phyloP scores from a whole-genome alignment of 345 rosid species.

The Populus davidiana region DNA sequence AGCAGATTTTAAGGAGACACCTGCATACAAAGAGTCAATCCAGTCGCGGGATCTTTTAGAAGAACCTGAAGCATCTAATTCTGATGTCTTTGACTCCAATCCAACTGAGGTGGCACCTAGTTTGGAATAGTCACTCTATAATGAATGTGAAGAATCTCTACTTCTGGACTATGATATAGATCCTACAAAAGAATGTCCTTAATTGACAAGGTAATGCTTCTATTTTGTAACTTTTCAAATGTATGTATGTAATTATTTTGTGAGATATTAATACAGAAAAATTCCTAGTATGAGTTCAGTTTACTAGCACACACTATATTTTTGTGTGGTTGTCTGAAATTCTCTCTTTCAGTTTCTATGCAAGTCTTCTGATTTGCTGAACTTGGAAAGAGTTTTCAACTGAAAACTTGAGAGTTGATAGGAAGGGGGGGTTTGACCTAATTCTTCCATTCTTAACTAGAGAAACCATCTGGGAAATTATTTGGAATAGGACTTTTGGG shows the following conservation, averaged over 20 bases:
- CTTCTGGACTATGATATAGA: conserved; percentile 2
- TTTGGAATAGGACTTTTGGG: not conserved
- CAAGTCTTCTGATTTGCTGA: not conserved
- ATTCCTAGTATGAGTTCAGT: conserved; percentile 1
- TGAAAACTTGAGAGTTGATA: not conserved
- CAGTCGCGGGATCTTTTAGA: conserved; percentile 71
- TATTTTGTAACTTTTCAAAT: conserved; percentile 8
- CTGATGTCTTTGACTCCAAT: conserved; percentile 88
- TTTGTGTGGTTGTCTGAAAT: no score
- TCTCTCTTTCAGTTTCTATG: not conserved
- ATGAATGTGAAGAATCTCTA: conserved; percentile 12
- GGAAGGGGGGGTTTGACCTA: not conserved
- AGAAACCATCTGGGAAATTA: not conserved
- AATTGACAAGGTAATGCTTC: conserved; percentile 21
- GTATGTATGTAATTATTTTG: conserved; percentile 10
- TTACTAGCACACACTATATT: not conserved
- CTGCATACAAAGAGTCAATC: conserved; percentile 71
- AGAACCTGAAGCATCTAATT: conserved; percentile 60
- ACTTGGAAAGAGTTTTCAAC: not conserved
- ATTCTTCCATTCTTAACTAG: not conserved
- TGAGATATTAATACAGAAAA: conserved; percentile 12
- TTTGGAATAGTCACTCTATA: conserved; percentile 51
- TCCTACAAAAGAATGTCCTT: conserved; percentile 8
- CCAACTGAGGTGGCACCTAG: conserved; percentile 97
- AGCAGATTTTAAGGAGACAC: conserved; percentile 83